Evolutionary conservation across 2,329 filamentous ascomycete species (phyloP).

Genomic region (Helminthosporium solani): DNA sequence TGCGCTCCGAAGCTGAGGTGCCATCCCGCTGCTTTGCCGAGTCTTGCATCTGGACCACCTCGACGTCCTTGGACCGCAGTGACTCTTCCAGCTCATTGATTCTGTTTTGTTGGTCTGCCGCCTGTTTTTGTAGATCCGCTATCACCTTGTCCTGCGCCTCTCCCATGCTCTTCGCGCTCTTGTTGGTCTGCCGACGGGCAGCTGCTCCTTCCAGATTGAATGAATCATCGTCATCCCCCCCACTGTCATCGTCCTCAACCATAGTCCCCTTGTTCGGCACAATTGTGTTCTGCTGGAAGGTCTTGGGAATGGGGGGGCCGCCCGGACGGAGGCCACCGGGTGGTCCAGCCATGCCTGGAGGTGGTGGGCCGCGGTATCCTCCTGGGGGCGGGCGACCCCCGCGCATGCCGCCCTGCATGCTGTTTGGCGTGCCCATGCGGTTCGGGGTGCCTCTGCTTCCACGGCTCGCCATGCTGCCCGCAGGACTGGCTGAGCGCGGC

Average conservation of each 20-base stretch:
- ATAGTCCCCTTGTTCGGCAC: constrained; percentile 97
- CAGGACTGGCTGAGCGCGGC: constrained; percentile 65
- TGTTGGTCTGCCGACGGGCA: constrained; percentile 48
- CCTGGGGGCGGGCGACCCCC: constrained; percentile 40
- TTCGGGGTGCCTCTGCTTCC: constrained; percentile 58
- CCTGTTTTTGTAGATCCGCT: constrained; percentile 76
- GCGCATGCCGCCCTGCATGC: constrained; percentile 48
- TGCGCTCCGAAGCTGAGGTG: constrained; percentile 62
- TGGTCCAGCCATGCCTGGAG: constrained; percentile 52
- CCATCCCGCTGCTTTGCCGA: constrained; percentile 56
- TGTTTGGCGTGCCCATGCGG: constrained; percentile 59
- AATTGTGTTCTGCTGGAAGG: constrained; percentile 92
- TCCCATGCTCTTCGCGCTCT: constrained; percentile 39
- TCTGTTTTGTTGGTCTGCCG: constrained; percentile 72
- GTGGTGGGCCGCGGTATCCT: constrained; percentile 33
- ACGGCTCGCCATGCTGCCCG: constrained; percentile 58
- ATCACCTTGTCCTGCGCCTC: constrained; percentile 50
- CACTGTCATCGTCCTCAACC: constrained; percentile 71
- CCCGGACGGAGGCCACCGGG: constrained; percentile 28
- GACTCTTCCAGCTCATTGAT: constrained; percentile 69
- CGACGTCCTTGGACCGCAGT: constrained; percentile 69
- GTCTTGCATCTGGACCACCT: constrained; percentile 62
- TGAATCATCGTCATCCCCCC: constrained; percentile 58
- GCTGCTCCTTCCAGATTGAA: constrained; percentile 59
- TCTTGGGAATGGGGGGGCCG: constrained; percentile 64